These are phyloP conservation scores for Podospora anserina DNA, from an alignment of 495 filamentous ascomycete species.

Conservation along the genomic window DNA sequence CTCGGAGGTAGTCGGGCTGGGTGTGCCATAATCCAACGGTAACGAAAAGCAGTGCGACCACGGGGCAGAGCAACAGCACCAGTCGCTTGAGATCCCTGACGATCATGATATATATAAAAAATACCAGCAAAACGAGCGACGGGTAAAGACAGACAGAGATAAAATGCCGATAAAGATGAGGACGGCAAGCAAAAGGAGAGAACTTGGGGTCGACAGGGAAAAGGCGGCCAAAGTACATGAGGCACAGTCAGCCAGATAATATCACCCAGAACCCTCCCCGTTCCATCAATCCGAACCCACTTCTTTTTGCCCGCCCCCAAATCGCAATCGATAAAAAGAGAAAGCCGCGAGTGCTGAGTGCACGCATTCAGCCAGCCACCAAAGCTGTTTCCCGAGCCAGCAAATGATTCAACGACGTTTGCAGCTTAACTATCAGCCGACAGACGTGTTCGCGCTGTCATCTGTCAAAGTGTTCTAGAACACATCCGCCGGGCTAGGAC, in stretches of 20 bases:
- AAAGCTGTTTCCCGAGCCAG: neutral
- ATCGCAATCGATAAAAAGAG: no score
- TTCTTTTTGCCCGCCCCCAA: no score
- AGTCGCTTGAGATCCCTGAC: conserved; percentile 34
- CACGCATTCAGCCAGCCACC: neutral
- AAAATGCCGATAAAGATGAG: neutral
- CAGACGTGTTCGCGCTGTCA: neutral
- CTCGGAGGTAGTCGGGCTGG: conserved; percentile 6
- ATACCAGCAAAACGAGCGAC: neutral
- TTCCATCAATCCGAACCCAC: neutral
- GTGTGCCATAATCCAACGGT: conserved; percentile 25
- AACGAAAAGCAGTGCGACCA: conserved; percentile 26
- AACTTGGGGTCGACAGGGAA: neutral
- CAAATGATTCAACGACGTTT: neutral
- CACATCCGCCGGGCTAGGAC: neutral
- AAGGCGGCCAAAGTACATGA: neutral
- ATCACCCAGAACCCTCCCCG: no score
- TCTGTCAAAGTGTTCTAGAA: neutral
- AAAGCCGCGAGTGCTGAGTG: no score
- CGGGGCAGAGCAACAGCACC: conserved; percentile 27
- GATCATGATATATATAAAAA: conserved; percentile 24
- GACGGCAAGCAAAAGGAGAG: neutral
- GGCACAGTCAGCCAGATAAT: no score
- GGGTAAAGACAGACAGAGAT: neutral
- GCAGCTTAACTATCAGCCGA: neutral